These are phyloP conservation scores for Populus tomentosa DNA, from an alignment of 441 rosid species.

Conservation along the genomic window DNA sequence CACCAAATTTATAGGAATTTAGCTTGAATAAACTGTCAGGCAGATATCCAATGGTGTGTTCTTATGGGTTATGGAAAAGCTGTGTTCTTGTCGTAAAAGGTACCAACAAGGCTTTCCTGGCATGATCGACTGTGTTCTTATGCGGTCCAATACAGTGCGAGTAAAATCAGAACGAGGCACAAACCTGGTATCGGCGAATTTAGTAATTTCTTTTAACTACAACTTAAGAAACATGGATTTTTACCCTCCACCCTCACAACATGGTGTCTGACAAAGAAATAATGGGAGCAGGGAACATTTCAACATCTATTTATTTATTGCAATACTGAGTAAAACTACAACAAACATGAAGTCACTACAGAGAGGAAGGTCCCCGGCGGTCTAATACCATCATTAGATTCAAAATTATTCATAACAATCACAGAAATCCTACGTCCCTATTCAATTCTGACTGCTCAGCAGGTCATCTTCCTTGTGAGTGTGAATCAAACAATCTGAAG, in stretches of 20 bases:
- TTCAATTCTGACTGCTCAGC: conserved; percentile 5
- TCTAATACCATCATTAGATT: neutral
- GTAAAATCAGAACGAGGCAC: no score
- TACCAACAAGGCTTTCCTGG: neutral
- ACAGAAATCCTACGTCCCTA: neutral
- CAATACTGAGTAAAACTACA: neutral
- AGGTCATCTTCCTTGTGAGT: conserved; percentile 80
- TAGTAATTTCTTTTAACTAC: no score
- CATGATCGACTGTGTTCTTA: neutral
- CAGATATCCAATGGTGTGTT: no score
- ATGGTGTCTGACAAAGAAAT: neutral
- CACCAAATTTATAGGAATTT: no score
- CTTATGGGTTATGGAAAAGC: no score
- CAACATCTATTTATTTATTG: neutral
- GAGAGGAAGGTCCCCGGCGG: neutral
- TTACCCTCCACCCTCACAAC: neutral
- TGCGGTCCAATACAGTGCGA: no score
- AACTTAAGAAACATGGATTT: no score
- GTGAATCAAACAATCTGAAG: conserved; percentile 71
- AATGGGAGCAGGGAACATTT: neutral
- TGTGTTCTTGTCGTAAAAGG: no score
- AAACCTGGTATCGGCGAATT: no score
- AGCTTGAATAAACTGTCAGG: no score
- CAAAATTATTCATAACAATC: neutral
- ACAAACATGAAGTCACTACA: no score